A percentile compares a stretch with the other conserved stretches of the same genome.
phyloP scores from a whole-genome alignment of 257 asterid species.

The Forsythia viridissima region DNA sequence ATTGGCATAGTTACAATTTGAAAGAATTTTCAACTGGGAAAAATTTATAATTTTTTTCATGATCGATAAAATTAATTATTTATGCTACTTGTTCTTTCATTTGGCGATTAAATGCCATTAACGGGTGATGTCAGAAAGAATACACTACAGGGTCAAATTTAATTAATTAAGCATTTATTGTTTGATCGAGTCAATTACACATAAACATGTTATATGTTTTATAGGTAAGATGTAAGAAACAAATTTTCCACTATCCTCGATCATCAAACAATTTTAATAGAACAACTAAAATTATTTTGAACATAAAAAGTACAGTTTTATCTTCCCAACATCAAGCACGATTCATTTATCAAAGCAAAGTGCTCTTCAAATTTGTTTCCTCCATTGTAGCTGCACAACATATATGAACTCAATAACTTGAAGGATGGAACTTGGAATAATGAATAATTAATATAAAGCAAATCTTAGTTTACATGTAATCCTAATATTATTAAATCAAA shows the following conservation, averaged over 20 bases:
- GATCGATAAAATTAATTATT: no score
- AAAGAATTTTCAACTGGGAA: no score
- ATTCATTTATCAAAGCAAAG: conserved; percentile 87
- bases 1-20: no score
- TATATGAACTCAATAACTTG: conserved; percentile 27
- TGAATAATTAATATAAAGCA: background rate
- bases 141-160: background rate
- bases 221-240: background rate
- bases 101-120: no score
- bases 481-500: conserved; percentile 17
- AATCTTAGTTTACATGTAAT: background rate
- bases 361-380: conserved; percentile 93
- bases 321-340: conserved; percentile 89
- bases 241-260: background rate
- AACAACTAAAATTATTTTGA: conserved; percentile 1
- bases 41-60: no score
- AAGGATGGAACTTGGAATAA: conserved; percentile 8
- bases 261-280: background rate
- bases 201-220: background rate
- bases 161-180: background rate
- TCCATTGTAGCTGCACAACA: conserved; percentile 72
- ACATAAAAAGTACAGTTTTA: conserved; percentile 4
- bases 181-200: background rate
- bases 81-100: no score
- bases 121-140: background rate